These are phyloP conservation scores for Boletus sp. DNA, from an alignment of 768 basidiomycete species.

Conservation along the genomic window DNA sequence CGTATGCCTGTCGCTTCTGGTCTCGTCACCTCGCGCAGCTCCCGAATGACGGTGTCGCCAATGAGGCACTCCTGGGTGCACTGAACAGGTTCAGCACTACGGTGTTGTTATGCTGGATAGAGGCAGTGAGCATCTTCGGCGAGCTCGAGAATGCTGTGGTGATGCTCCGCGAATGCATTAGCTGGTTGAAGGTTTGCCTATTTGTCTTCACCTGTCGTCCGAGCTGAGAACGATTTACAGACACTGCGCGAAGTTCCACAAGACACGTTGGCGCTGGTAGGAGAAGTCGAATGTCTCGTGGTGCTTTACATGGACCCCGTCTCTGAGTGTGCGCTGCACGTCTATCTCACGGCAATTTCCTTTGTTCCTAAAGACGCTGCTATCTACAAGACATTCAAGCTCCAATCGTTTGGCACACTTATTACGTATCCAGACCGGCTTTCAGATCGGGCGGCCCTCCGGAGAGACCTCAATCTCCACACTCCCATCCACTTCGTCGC, in stretches of 20 bases:
- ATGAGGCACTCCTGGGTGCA: constrained; percentile 6
- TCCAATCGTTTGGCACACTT: constrained; percentile 1
- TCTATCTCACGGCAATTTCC: constrained; percentile 11
- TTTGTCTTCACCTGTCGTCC: neutral
- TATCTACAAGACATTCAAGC: constrained; percentile 6
- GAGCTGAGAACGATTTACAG: neutral
- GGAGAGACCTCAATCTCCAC: neutral
- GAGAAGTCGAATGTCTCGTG: constrained; percentile 19
- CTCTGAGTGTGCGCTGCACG: constrained; percentile 19
- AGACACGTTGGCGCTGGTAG: constrained; percentile 3
- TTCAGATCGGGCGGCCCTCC: neutral
- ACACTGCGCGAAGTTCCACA: constrained; percentile 2
- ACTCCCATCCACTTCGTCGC: constrained; percentile 9
- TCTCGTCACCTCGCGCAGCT: constrained; percentile 14
- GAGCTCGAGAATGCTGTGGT: no score
- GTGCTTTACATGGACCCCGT: constrained; percentile 19
- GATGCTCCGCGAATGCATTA: constrained; percentile 5
- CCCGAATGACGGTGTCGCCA: constrained; percentile 3
- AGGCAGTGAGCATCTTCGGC: no score
- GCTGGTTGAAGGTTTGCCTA: constrained; percentile 15
- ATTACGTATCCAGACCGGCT: neutral
- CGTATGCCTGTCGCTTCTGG: constrained; percentile 23
- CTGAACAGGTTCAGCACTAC: no score
- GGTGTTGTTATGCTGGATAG: no score
- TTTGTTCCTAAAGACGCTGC: neutral